phyloP scores from a whole-genome alignment of 345 rosid species.

The Hibiscus mutabilis region DNA sequence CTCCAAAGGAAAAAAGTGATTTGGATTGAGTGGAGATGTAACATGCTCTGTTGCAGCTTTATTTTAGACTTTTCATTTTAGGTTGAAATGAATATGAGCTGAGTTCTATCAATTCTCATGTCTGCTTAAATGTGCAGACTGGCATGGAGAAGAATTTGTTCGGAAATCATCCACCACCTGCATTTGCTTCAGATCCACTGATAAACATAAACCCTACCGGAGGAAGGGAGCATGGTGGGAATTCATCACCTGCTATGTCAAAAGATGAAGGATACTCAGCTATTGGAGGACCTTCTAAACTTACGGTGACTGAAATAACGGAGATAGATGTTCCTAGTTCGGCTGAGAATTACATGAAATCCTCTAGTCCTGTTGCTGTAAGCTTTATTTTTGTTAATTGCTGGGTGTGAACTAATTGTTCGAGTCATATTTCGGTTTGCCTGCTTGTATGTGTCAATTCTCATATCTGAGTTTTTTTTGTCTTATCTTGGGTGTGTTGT shows the following conservation, averaged over 20 bases:
- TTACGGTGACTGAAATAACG: slow-evolving; percentile 63
- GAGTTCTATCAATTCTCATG: neutral
- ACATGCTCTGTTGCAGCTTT: neutral
- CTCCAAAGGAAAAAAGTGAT: neutral
- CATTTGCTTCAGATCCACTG: slow-evolving; percentile 67
- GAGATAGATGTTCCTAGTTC: slow-evolving; percentile 83
- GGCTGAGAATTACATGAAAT: slow-evolving; percentile 57
- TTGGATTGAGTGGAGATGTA: neutral
- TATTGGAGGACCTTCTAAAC: slow-evolving; percentile 43
- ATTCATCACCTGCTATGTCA: slow-evolving; percentile 40
- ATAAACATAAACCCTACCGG: slow-evolving; percentile 27
- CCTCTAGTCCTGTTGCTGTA: slow-evolving; percentile 72
- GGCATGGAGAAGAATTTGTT: slow-evolving; percentile 81
- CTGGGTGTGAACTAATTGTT: slow-evolving; percentile 7
- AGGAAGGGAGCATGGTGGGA: slow-evolving; percentile 11
- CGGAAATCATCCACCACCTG: slow-evolving; percentile 88
- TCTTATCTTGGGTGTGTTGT: neutral
- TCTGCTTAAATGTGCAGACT: slow-evolving; percentile 36
- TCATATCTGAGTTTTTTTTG: neutral
- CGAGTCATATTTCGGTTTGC: neutral
- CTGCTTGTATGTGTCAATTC: neutral
- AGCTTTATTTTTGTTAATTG: slow-evolving; percentile 25
- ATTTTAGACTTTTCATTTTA: neutral
- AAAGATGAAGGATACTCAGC: slow-evolving; percentile 37
- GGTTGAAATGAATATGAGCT: neutral